Conservation (phyloP, 1,284 basidiomycete genomes). For the Pterulicium gracile region DNA sequence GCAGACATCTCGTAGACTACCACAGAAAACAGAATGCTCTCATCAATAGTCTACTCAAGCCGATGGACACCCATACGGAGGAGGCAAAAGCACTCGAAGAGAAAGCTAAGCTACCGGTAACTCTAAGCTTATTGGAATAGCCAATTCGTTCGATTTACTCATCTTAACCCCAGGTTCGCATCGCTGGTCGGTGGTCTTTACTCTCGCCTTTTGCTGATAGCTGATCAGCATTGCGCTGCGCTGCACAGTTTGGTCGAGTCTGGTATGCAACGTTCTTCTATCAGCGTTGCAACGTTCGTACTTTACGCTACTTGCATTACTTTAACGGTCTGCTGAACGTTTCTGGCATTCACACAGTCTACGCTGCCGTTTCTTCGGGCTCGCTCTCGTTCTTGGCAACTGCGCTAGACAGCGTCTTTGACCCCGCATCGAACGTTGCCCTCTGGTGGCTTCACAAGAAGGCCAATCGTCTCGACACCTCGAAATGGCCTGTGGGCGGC, state of each 20-base stretch:
- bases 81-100: slow-evolving; percentile 36
- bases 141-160: slow-evolving; percentile 14
- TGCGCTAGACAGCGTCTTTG: slow-evolving; percentile 56
- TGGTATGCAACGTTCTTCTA: slow-evolving; percentile 42
- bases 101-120: slow-evolving; percentile 29
- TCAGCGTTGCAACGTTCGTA: slow-evolving; percentile 32
- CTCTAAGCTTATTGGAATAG: slow-evolving; percentile 9
- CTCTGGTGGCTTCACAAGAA: slow-evolving; percentile 52
- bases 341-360: too few relatives aligned
- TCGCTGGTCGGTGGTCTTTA: background rate
- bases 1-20: background rate
- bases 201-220: background rate
- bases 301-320: too few relatives aligned
- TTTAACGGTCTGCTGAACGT: too few relatives aligned
- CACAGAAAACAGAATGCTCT: slow-evolving; percentile 18
- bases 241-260: slow-evolving; percentile 51
- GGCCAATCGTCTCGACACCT: slow-evolving; percentile 38
- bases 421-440: slow-evolving; percentile 56
- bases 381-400: slow-evolving; percentile 63
- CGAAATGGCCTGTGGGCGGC: slow-evolving; percentile 63
- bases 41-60: slow-evolving; percentile 52
- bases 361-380: slow-evolving; percentile 51
- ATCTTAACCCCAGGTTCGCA: background rate
- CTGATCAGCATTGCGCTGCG: slow-evolving; percentile 32
- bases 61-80: slow-evolving; percentile 45